Percentiles rank a stretch among this genome's conserved stretches.
Evolutionary conservation across 805 yeast genomes (phyloP).

Genomic region (Spathaspora sp.): DNA sequence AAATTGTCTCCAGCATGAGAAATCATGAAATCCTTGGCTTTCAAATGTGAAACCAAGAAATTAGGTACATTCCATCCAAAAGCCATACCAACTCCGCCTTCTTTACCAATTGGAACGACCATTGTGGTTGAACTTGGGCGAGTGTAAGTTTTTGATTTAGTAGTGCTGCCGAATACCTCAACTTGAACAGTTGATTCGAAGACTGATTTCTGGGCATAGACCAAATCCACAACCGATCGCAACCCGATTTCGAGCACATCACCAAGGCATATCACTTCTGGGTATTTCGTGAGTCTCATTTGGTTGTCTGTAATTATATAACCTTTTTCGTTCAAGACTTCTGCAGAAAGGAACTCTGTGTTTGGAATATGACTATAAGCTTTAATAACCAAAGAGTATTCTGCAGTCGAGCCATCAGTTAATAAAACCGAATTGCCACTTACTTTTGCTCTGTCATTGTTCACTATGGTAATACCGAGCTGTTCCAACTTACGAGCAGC

Average conservation of each 20-base stretch:
- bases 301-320: slow-evolving; percentile 24
- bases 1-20: slow-evolving; percentile 17
- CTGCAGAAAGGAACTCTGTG: slow-evolving; percentile 24
- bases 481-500: slow-evolving; percentile 15
- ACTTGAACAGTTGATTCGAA: slow-evolving; percentile 9
- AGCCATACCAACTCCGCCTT: slow-evolving; percentile 32
- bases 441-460: slow-evolving; percentile 9
- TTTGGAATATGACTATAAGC: slow-evolving; percentile 26
- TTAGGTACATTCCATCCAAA: slow-evolving; percentile 27
- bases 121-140: slow-evolving; percentile 6
- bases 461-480: slow-evolving; percentile 21
- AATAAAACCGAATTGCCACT: slow-evolving; percentile 11
- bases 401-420: slow-evolving; percentile 13
- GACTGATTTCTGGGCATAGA: slow-evolving; percentile 16
- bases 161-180: slow-evolving; percentile 10
- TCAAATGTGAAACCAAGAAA: slow-evolving; percentile 22
- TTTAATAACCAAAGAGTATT: slow-evolving; percentile 28
- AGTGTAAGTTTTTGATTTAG: slow-evolving; percentile 11
- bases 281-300: slow-evolving; percentile 20
- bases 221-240: slow-evolving; percentile 23
- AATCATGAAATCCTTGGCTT: slow-evolving; percentile 25
- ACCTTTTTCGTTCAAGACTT: slow-evolving; percentile 22
- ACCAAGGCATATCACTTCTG: slow-evolving; percentile 31
- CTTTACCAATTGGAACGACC: slow-evolving; percentile 29
- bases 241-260: slow-evolving; percentile 25